Percentiles rank a stretch among this genome's conserved stretches.
phyloP scores from a whole-genome alignment of 257 asterid species.

The Sherardia arvensis region DNA sequence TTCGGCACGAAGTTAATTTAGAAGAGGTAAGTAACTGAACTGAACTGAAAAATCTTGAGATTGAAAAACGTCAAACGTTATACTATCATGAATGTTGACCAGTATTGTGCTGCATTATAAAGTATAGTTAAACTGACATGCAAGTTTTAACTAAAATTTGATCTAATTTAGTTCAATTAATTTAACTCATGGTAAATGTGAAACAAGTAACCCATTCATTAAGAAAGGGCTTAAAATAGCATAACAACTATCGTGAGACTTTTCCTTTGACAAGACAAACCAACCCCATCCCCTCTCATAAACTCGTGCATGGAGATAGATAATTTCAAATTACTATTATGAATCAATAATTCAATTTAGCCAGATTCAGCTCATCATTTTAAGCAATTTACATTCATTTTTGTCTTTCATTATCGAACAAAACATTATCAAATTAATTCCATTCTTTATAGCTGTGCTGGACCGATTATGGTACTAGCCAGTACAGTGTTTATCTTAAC shows the following conservation, averaged over 20 bases:
- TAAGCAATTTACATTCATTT: background rate
- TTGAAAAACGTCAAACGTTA: too few species aligned
- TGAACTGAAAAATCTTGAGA: too few species aligned
- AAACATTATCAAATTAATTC: background rate
- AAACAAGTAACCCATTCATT: too few species aligned
- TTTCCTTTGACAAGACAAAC: background rate
- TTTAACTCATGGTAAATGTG: too few species aligned
- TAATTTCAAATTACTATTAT: background rate
- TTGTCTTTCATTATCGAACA: background rate
- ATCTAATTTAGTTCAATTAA: too few species aligned
- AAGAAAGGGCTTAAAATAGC: background rate
- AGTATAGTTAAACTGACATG: too few species aligned
- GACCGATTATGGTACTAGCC: background rate
- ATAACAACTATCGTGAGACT: background rate
- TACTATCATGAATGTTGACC: too few species aligned
- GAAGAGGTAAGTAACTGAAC: too few species aligned
- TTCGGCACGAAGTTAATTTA: too few species aligned
- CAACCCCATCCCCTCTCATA: background rate
- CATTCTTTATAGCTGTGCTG: background rate
- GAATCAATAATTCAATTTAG: background rate
- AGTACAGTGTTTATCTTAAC: background rate
- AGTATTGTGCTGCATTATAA: too few species aligned
- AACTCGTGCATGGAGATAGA: background rate
- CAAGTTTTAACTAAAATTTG: too few species aligned
- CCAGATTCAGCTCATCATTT: background rate